Conservation (phyloP, 345 rosid genomes). For the Ailanthus altissimus region DNA sequence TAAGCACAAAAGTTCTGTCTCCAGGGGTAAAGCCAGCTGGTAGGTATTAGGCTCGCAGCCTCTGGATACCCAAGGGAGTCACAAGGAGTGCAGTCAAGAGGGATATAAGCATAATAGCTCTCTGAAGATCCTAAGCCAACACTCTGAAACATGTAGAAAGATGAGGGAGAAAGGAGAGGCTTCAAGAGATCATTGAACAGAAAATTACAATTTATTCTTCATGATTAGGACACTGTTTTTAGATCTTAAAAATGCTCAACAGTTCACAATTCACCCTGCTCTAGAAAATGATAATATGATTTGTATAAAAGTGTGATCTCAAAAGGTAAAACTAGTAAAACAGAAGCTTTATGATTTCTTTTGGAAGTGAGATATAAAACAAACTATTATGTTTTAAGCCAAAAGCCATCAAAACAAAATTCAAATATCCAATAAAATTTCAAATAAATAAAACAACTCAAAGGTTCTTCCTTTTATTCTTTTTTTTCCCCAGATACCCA, state of each 20-base stretch:
- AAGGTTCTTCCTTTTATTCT: too few species aligned
- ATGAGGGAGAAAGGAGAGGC: neutral
- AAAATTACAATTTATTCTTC: conserved; percentile 4
- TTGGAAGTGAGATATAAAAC: neutral
- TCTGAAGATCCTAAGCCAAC: conserved; percentile 1
- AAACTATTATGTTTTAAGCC: conserved; percentile 2
- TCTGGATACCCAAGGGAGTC: too few species aligned
- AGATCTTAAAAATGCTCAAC: conserved; percentile 2
- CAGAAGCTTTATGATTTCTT: neutral
- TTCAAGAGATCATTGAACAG: neutral
- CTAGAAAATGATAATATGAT: neutral
- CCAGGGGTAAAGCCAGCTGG: neutral
- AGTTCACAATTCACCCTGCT: neutral
- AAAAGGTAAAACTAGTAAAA: conserved; percentile 5
- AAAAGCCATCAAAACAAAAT: neutral
- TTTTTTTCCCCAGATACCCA: neutral
- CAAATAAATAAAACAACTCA: neutral
- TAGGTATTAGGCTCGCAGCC: neutral
- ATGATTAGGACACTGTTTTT: neutral
- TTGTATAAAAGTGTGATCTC: neutral
- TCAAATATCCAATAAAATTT: neutral
- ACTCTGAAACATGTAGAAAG: neutral
- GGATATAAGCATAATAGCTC: neutral
- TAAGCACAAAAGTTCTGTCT: neutral
- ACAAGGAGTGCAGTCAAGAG: neutral